Conservation (phyloP, 2,329 filamentous ascomycete genomes). For the Venturia pyrina region DNA sequence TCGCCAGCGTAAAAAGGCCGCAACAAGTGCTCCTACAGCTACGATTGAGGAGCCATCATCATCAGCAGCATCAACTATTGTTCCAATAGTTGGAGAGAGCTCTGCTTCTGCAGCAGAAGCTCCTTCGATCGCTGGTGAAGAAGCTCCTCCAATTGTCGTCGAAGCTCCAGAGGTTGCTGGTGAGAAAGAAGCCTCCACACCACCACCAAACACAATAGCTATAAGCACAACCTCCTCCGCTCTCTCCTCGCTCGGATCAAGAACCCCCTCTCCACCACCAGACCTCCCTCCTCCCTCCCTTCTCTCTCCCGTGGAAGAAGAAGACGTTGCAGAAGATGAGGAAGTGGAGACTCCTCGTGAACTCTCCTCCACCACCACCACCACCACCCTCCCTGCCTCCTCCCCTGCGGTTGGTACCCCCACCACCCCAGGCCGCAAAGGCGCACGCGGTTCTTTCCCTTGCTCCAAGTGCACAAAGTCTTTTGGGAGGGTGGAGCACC, state of each 20-base stretch:
- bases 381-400: too few species aligned
- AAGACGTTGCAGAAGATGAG: too few species aligned
- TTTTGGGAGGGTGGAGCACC: neutral
- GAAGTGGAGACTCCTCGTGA: too few species aligned
- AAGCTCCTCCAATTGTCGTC: too few species aligned
- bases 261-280: neutral
- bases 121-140: too few species aligned
- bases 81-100: too few species aligned
- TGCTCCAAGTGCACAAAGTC: neutral
- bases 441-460: neutral
- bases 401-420: too few species aligned
- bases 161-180: too few species aligned
- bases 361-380: neutral
- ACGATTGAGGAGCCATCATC: neutral
- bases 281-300: neutral
- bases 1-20: neutral
- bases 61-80: neutral
- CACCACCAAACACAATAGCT: neutral
- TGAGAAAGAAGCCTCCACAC: too few species aligned
- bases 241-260: neutral
- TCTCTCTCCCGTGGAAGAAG: neutral
- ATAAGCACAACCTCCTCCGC: neutral
- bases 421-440: neutral
- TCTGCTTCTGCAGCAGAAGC: too few species aligned
- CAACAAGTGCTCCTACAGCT: too few species aligned